Base-by-base conservation (phyloP, 2,329 filamentous ascomycete species). In the Tolypocladium tropicale region DNA sequence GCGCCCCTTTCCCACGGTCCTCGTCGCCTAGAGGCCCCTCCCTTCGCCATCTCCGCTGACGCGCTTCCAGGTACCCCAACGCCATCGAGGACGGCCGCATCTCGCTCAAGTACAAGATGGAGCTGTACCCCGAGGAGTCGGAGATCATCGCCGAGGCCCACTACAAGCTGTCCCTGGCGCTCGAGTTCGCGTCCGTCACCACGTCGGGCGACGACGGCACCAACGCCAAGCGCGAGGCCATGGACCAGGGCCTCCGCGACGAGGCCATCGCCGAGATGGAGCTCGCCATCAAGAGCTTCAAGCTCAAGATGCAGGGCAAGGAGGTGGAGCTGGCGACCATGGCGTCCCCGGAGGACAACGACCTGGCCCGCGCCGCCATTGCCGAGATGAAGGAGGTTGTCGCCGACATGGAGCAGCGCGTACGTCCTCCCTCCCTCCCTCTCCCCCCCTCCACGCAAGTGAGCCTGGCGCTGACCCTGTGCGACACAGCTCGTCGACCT, bases 81-180 rank as follows among this genome's bases (percentile, higher is more conserved):
- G 93, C 94, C n/a, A 89, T 96, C 54, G 80, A 84, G 51, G 94
- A 99, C 71, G 84, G 90, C 54, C 85, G 84, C 63, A 83, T 86
- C 16, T 85, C 91, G 1, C 81, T 97, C 52, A 81, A 82, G 43
- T 82, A 95, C 65, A 95, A 95, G 72, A 74, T 89, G 63, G 80
- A 88, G 53, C 79, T 97, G 3, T 91, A 90, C 67, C 81, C 89
- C 0, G 79, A 86, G 53, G 90, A 95, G 59, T 90, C 89, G 16
- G 88, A 91, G 63, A 81, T 95, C 53, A 81, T 97, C 56, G 93
- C 94, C 46, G 94, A 99, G 75, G 93, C 90, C 18, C 91, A 99
- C 75, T 99, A 89, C 77, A 97, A 96, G 74, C 85, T 99, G 30
- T 96, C 93, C 0, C 82, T 99, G 18, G 94, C 94, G 0, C 81